Evolutionary conservation across 192 early-diverging fungal species (phyloP).

Genomic region (Nowakowskiella sp.): DNA sequence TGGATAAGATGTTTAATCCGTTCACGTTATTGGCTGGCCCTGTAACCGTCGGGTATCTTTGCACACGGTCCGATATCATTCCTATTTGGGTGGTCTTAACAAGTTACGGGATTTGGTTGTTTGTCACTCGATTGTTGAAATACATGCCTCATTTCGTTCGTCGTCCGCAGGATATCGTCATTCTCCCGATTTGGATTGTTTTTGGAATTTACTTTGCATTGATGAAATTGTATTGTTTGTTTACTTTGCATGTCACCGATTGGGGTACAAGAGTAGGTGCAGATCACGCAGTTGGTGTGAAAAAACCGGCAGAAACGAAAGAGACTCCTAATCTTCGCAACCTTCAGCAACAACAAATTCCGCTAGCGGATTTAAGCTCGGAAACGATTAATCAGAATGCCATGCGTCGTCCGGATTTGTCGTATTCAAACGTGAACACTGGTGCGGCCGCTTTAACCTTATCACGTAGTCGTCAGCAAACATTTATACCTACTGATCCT

Average conservation of each 20-base stretch:
- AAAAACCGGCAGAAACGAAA: no score
- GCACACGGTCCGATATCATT: constrained; percentile 24
- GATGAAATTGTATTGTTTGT: constrained; percentile 60
- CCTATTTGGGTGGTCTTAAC: constrained; percentile 54
- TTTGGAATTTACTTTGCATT: constrained; percentile 65
- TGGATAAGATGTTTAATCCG: constrained; percentile 69
- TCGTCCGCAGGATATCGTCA: constrained; percentile 56
- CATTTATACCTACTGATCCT: no score
- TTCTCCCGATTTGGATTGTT: constrained; percentile 55
- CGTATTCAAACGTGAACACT: no score
- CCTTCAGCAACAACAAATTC: no score
- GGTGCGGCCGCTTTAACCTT: no score
- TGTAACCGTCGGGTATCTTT: constrained; percentile 45
- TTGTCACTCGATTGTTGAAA: constrained; percentile 59
- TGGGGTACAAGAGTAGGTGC: constrained; percentile 62
- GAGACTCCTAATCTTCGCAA: no score
- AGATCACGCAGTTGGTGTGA: constrained; percentile 18
- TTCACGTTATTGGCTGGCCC: constrained; percentile 61
- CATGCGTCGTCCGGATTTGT: no score
- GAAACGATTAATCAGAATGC: no score
- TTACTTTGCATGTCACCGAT: constrained; percentile 59
- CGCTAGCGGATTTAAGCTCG: no score
- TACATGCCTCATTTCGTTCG: constrained; percentile 55
- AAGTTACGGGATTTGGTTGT: constrained; percentile 54
- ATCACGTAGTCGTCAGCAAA: no score